Percentiles rank a stretch among this genome's conserved stretches.
Evolutionary conservation across 768 basidiomycete species (phyloP).

Genomic region (Lentinus brumalis): DNA sequence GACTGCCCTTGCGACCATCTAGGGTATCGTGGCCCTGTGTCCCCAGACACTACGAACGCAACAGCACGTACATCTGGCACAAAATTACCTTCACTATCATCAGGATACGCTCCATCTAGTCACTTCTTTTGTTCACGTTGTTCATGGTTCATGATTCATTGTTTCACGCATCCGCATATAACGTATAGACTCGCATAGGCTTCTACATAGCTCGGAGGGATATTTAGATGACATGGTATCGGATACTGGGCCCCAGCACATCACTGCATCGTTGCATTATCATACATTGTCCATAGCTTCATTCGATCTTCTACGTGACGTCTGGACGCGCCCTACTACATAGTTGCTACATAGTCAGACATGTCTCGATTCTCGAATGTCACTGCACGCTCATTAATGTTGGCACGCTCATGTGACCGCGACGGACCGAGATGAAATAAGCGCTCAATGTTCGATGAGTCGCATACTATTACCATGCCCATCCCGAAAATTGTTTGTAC

Average conservation of each 20-base stretch:
- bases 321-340: too few relatives aligned
- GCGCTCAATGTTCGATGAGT: conserved; percentile 6
- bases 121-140: not conserved
- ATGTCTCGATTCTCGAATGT: not conserved
- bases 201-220: conserved; percentile 1
- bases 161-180: not conserved
- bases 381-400: not conserved
- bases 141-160: conserved; percentile 1
- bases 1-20: conserved; percentile 26
- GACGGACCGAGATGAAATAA: conserved; percentile 17
- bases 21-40: not conserved
- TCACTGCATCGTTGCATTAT: not conserved
- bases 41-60: not conserved
- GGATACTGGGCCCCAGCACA: not conserved
- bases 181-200: conserved; percentile 7
- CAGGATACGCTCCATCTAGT: not conserved
- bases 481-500: not conserved
- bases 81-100: not conserved
- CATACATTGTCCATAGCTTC: too few relatives aligned
- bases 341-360: too few relatives aligned
- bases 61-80: not conserved
- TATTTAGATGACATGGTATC: not conserved
- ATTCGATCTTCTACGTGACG: too few relatives aligned
- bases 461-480: not conserved
- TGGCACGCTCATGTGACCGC: conserved; percentile 19